phyloP scores from a whole-genome alignment of 2,329 filamentous ascomycete species.

The Zalaria sp. region DNA sequence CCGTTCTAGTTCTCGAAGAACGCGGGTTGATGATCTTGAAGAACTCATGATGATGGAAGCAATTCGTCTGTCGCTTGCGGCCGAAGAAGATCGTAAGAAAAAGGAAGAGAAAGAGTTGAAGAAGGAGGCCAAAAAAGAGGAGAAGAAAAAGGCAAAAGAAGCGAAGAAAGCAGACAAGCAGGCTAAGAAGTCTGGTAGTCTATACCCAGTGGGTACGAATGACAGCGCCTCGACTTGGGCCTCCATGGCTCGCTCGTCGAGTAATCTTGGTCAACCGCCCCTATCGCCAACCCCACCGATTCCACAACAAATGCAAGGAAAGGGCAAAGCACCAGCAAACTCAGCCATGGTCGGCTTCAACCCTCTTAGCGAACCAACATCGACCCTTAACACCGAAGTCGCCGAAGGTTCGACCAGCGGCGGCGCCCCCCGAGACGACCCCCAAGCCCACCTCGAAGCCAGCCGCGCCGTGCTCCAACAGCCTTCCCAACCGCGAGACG shows the following conservation, averaged over 20 bases:
- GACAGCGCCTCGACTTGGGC: constrained; percentile 19
- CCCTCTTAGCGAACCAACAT: constrained; percentile 26
- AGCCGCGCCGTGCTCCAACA: constrained; percentile 27
- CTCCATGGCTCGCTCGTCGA: constrained; percentile 24
- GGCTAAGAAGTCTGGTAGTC: constrained; percentile 49
- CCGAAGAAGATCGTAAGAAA: constrained; percentile 81
- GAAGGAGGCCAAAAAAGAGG: constrained; percentile 73
- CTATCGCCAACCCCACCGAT: constrained; percentile 13
- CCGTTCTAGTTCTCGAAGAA: constrained; percentile 40
- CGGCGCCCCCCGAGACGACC: constrained; percentile 20
- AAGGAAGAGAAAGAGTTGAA: constrained; percentile 68
- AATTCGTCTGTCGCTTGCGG: constrained; percentile 76
- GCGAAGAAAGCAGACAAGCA: constrained; percentile 55
- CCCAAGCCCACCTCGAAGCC: constrained; percentile 32
- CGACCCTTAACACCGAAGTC: constrained; percentile 22
- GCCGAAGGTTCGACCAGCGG: constrained; percentile 11
- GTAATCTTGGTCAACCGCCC: constrained; percentile 35
- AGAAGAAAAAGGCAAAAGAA: constrained; percentile 57
- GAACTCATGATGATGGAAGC: constrained; percentile 99
- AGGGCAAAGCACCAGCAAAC: constrained; percentile 33
- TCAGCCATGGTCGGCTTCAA: constrained; percentile 26
- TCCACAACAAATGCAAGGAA: constrained; percentile 19
- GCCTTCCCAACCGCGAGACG: constrained; percentile 12
- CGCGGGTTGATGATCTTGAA: constrained; percentile 73
- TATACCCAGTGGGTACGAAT: constrained; percentile 25